Conservation (phyloP, 192 early-diverging fungal species). For the Physocladia obscura region DNA sequence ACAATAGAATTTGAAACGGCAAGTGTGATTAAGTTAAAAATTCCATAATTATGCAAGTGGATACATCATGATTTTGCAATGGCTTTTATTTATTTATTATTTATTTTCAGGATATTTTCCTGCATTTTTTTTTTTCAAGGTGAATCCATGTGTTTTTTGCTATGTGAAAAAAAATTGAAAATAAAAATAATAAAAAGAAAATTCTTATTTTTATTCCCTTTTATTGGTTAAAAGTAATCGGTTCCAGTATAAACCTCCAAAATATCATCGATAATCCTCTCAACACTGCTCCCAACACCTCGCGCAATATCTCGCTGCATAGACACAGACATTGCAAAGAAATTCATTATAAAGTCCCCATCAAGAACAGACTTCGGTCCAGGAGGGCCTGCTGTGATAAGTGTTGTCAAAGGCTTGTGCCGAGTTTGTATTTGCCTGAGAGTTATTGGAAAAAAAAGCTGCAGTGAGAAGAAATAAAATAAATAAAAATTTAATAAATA, state of each 20-base stretch:
- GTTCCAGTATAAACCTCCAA: conserved; percentile 61
- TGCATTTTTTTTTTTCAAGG: no score
- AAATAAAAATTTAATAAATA: no score
- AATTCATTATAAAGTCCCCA: conserved; percentile 77
- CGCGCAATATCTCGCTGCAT: conserved; percentile 84
- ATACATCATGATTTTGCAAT: no score
- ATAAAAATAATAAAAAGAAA: neutral
- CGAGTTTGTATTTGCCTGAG: conserved; percentile 30
- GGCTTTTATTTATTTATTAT: no score
- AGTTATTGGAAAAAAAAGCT: conserved; percentile 12
- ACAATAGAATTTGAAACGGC: no score
- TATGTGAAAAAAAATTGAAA: no score
- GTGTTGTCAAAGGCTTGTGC: conserved; percentile 49
- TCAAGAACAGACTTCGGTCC: conserved; percentile 82
- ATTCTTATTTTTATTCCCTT: neutral
- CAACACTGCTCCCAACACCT: conserved; percentile 80
- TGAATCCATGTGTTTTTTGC: no score
- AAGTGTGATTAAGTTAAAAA: no score
- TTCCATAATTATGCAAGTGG: no score
- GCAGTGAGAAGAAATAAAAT: neutral
- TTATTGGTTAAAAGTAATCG: conserved; percentile 74
- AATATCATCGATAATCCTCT: conserved; percentile 82
- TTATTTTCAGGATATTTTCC: no score
- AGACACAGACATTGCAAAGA: conserved; percentile 61
- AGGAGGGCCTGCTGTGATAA: conserved; percentile 57